These are phyloP conservation scores for Sporothrix schenckii DNA, from an alignment of 2,329 filamentous ascomycete genomes.

Conservation along the genomic window DNA sequence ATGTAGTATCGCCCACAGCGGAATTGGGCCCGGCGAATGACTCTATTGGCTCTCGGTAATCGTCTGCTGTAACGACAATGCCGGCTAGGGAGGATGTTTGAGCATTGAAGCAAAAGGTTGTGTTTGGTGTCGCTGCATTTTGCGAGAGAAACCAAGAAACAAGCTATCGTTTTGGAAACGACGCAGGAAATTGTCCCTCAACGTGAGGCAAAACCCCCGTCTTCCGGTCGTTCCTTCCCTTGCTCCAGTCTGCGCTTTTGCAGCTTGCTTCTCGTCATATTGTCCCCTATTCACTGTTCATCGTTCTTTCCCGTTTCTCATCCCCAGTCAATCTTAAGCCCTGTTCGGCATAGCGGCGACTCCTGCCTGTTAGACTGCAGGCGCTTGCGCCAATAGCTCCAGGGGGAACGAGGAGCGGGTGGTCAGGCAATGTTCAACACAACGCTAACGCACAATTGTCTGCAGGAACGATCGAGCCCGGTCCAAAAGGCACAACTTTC, in stretches of 20 bases:
- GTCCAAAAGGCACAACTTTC: background rate
- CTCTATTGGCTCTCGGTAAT: background rate
- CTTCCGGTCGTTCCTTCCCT: constrained; percentile 11
- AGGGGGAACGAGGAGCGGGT: background rate
- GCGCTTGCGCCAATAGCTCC: constrained; percentile 6
- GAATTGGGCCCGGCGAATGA: background rate
- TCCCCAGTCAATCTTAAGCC: constrained; percentile 1
- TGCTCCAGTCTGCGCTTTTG: background rate
- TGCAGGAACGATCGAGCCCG: constrained; percentile 15
- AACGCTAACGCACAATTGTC: constrained; percentile 11
- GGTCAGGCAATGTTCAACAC: background rate
- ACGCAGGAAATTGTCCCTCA: background rate
- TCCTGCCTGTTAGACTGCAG: background rate
- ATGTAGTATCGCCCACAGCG: background rate
- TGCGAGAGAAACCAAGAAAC: background rate
- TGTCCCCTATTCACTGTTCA: background rate
- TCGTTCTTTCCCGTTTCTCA: constrained; percentile 14
- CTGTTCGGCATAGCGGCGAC: background rate
- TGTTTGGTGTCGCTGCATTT: constrained; percentile 2
- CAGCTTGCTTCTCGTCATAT: background rate
- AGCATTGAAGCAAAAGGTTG: background rate
- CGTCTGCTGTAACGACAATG: constrained; percentile 5
- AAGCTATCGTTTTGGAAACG: background rate
- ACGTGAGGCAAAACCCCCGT: background rate
- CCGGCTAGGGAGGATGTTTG: background rate